Conservation (phyloP, 1,284 basidiomycete genomes). For the Fistulina hepatica region DNA sequence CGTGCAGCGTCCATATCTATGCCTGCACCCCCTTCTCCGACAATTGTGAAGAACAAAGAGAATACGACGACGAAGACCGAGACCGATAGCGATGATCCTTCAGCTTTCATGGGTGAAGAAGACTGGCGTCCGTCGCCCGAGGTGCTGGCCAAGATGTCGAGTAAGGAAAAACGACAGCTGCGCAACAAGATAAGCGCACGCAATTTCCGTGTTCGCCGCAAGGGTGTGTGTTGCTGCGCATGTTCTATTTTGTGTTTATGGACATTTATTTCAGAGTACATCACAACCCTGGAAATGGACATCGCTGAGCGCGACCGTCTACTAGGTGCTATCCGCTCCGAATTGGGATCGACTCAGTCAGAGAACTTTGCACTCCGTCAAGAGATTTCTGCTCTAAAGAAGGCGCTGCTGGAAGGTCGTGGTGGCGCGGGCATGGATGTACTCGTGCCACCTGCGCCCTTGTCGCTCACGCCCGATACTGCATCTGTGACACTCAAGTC, state of each 20-base stretch:
- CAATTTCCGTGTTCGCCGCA: constrained; percentile 88
- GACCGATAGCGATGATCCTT: constrained; percentile 38
- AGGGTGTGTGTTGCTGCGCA: constrained; percentile 51
- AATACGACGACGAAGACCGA: constrained; percentile 24
- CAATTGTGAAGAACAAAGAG: constrained; percentile 12
- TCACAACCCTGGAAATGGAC: constrained; percentile 85
- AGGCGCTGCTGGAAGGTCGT: constrained; percentile 55
- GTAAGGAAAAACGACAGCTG: constrained; percentile 93
- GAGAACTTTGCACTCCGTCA: constrained; percentile 82
- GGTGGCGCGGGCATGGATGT: constrained; percentile 26
- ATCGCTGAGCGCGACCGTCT: constrained; percentile 88
- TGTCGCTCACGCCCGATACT: constrained; percentile 28
- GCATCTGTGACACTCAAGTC: constrained; percentile 13
- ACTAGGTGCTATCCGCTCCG: constrained; percentile 79
- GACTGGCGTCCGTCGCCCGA: constrained; percentile 83
- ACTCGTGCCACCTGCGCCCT: constrained; percentile 38
- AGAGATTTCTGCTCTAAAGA: constrained; percentile 79
- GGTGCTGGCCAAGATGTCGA: constrained; percentile 91
- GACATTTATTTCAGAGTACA: constrained; percentile 60
- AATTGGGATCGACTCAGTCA: constrained; percentile 67
- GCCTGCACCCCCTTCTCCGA: constrained; percentile 12
- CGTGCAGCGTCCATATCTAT: constrained; percentile 14
- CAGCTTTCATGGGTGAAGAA: constrained; percentile 28
- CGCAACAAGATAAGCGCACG: constrained; percentile 95
- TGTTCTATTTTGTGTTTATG: constrained; percentile 10